Evolutionary conservation across 805 yeast genomes (phyloP).

Genomic region (Starmera dryadoides): DNA sequence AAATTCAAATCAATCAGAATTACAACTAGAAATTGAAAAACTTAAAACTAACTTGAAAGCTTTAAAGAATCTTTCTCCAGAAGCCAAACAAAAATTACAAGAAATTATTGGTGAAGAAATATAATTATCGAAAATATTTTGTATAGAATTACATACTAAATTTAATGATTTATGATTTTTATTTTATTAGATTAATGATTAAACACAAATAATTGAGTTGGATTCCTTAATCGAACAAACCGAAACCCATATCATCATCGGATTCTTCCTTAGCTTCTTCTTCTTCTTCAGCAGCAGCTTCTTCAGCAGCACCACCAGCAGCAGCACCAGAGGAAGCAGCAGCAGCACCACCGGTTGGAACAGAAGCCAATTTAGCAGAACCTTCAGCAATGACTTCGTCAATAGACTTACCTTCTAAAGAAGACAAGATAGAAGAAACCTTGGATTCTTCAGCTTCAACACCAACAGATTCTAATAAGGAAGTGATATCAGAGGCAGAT

Average conservation of each 20-base stretch:
- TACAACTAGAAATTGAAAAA: slow-evolving; percentile 12
- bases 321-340: slow-evolving; percentile 50
- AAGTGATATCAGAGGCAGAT: slow-evolving; percentile 68
- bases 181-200: background rate
- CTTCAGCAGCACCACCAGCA: slow-evolving; percentile 47
- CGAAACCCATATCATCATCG: slow-evolving; percentile 74
- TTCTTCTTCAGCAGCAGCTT: slow-evolving; percentile 48
- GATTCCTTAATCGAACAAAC: slow-evolving; percentile 55
- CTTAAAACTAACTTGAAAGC: slow-evolving; percentile 12
- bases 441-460: slow-evolving; percentile 76
- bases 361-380: slow-evolving; percentile 72
- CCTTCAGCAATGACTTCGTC: slow-evolving; percentile 75
- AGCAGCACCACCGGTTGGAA: slow-evolving; percentile 81
- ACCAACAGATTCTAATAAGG: slow-evolving; percentile 69
- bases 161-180: background rate
- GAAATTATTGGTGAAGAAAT: slow-evolving; percentile 1
- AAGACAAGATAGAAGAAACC: slow-evolving; percentile 61
- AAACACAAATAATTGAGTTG: background rate
- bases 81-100: slow-evolving; percentile 5
- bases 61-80: slow-evolving; percentile 12
- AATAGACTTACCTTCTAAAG: slow-evolving; percentile 69
- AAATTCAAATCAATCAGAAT: slow-evolving; percentile 10
- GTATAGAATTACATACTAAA: background rate
- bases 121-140: background rate
- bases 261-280: slow-evolving; percentile 44